Base-by-base conservation (phyloP, 441 rosid genomes). In the Gossypium schwendimanii region DNA sequence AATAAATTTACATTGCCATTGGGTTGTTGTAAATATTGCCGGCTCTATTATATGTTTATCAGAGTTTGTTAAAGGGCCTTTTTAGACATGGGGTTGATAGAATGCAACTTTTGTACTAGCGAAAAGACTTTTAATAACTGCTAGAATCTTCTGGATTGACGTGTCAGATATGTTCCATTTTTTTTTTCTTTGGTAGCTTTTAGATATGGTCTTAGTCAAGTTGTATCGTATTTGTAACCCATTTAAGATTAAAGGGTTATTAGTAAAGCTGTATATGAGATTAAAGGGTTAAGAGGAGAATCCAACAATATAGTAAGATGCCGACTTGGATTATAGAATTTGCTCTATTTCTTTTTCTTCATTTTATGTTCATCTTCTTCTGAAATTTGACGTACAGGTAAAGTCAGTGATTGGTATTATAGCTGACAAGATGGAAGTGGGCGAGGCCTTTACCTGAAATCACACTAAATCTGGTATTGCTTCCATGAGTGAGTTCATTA, bases 81-180 rank as follows among this genome's bases (percentile, higher is more conserved):
- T 72, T 8, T 55, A 5, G 52, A 36, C 28, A 23, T 36, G 39
- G 36, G 14, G 28, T 28, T 33, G 69, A 54, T 69, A 11, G 54
- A 39, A 14, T 52, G 66, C 45, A 33, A 54, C 71, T 77, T 61
- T 55, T 49, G 12, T 47, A 7, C 36, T 65, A 23, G 55, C 36
- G 63, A 65, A 70, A 44, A 39, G 44, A 57, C 54, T 57, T 68
- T 6, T 31, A 44, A 26, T 17, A 50, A 47, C 78, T 66, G n/a
- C 58, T 26, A 20, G 69, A 74, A 64, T 74, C 39, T 59, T 57
- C n/a, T 33, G 33, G 55, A 54, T 36, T 23, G 59, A 64, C 59
- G 47, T 41, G 14, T 47, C 62, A 67, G 55, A 49, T 73, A 50
- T 20, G 20, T 45, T n/a, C 39, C 39, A 33, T 31, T 31, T 31